phyloP scores from a whole-genome alignment of 73 alveolate species.

The Paramecium sexaurelia region DNA sequence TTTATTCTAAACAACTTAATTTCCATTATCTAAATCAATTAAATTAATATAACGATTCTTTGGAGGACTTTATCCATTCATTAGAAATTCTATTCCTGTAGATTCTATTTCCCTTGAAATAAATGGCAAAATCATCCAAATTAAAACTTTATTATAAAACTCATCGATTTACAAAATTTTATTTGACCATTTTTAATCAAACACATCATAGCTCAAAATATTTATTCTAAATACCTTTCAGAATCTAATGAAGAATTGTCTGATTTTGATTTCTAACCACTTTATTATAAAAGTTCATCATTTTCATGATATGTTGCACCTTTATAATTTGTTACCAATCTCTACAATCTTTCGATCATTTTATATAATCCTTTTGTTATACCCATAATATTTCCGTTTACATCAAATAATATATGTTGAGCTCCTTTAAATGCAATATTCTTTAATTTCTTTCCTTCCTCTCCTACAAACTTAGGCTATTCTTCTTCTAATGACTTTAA shows the following conservation, averaged over 20 bases:
- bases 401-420: slow-evolving; percentile 19
- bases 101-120: slow-evolving; percentile 34
- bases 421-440: slow-evolving; percentile 10
- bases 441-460: background rate
- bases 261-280: slow-evolving; percentile 10
- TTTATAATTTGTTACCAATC: background rate
- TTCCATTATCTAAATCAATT: background rate
- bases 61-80: slow-evolving; percentile 3
- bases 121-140: slow-evolving; percentile 49
- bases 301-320: background rate
- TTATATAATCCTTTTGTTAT: background rate
- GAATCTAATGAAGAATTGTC: background rate
- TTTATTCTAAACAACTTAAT: background rate
- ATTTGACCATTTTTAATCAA: slow-evolving; percentile 20
- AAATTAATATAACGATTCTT: background rate
- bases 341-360: slow-evolving; percentile 17
- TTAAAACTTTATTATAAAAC: background rate
- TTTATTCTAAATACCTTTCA: background rate
- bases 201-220: background rate
- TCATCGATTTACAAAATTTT: background rate
- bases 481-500: slow-evolving; percentile 37
- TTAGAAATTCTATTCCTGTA: slow-evolving; percentile 21
- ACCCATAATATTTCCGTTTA: slow-evolving; percentile 40
- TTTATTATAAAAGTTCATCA: background rate
- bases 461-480: background rate